These are phyloP conservation scores for Cryptococcus hybrid DNA, from an alignment of 1,284 basidiomycete species.

Conservation along the genomic window DNA sequence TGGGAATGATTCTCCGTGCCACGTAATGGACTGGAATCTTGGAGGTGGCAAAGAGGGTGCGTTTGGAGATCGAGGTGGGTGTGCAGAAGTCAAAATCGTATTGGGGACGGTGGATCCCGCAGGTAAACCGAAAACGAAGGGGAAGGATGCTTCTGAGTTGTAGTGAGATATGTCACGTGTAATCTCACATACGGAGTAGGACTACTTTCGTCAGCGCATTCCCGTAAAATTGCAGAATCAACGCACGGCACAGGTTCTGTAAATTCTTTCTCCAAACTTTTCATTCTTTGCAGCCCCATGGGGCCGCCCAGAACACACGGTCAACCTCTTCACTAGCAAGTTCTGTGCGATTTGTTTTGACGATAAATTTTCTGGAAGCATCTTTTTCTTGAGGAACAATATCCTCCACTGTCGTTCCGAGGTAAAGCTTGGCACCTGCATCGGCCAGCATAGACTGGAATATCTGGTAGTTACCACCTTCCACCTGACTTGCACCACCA, in stretches of 20 bases:
- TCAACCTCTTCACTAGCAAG: conserved; percentile 33
- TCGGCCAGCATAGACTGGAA: conserved; percentile 76
- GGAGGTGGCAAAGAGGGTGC: conserved; percentile 62
- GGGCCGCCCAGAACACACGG: conserved; percentile 46
- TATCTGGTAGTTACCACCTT: conserved; percentile 80
- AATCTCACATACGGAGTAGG: conserved; percentile 73
- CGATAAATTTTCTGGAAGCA: conserved; percentile 15
- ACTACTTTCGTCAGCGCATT: conserved; percentile 8
- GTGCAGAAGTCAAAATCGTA: conserved; percentile 67
- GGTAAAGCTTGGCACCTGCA: conserved; percentile 65
- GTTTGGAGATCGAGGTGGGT: background rate
- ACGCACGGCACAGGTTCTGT: conserved; percentile 20
- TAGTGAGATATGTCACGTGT: conserved; percentile 85
- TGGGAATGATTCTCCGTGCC: conserved; percentile 62
- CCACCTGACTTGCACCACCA: conserved; percentile 63
- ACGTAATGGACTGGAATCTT: conserved; percentile 86
- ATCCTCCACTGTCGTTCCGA: conserved; percentile 63
- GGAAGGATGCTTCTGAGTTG: conserved; percentile 63
- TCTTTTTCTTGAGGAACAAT: conserved; percentile 19
- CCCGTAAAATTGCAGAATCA: background rate
- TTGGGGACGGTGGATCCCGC: conserved; percentile 57
- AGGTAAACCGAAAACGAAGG: conserved; percentile 63
- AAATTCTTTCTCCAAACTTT: conserved; percentile 1
- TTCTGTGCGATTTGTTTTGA: conserved; percentile 21
- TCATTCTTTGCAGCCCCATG: conserved; percentile 18